Base-by-base conservation (phyloP, 2,329 filamentous ascomycete genomes). In the Xylariales sp. region DNA sequence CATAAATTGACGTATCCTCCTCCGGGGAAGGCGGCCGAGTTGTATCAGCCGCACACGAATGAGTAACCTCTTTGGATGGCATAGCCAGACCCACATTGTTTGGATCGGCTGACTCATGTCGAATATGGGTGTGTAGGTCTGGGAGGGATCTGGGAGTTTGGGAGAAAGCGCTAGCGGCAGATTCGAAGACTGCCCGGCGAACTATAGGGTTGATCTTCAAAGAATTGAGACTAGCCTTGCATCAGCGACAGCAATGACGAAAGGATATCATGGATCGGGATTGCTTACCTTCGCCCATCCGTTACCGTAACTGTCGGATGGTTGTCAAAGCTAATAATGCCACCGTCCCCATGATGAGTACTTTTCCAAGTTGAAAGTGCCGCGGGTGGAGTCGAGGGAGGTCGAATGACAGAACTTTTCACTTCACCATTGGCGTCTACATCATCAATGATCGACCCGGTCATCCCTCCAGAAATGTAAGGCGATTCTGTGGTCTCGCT, bases 361-460 rank as follows among this genome's bases (percentile, higher is more conserved):
- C 31, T 18, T 7, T 12, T 14, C 41, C 43, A 47, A n/a, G 35
- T 34, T 22, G 33, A 27, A 25, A 51, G 50, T 2, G 51, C 52
- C 3, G 52, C 44, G 3, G 54, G 52, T 29, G 54, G 53, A 18
- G 53, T 49, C 46, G 44, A 52, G n/a, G 50, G 34, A 8, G 49
- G 47, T 5, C 47, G 50, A 16, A 44, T 24, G 18, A 27, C 18
- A 10, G 35, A 12, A 11, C 11, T 21, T 9, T 29, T 29, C 6
- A 19, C 22, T 18, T 39, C 22, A 5, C 7, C 22, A 18, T 31
- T 39, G 25, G 7, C 16, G 15, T 31, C 36, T 11, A n/a, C 21
- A 35, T 14, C 14, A 5, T 10, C 9, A 18, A 19, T 10, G 18
- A 35, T 9, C n/a, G n/a, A n/a, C n/a, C n/a, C n/a, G n/a, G n/a